Evolutionary conservation across 805 yeast genomes (phyloP).

Genomic region (Saturnispora dispora): DNA sequence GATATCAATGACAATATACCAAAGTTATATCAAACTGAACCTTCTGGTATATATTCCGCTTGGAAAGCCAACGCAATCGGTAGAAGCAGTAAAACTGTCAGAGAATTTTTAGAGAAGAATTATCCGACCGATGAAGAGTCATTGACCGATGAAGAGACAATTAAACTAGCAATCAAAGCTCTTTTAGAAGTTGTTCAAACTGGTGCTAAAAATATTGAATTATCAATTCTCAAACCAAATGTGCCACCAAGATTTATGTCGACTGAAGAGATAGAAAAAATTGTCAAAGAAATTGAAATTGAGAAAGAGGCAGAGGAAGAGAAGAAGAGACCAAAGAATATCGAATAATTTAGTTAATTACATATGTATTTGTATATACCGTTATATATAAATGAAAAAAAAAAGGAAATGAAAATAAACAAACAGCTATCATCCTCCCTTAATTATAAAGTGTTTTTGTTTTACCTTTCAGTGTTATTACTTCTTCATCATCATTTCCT

Average conservation of each 20-base stretch:
- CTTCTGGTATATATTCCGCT: constrained; percentile 92
- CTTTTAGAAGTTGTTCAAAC: constrained; percentile 95
- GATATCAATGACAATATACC: constrained; percentile 79
- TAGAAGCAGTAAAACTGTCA: constrained; percentile 86
- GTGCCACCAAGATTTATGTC: constrained; percentile 48
- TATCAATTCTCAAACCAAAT: constrained; percentile 74
- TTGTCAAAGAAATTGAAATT: constrained; percentile 75
- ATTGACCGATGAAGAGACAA: constrained; percentile 56
- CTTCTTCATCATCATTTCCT: constrained; percentile 11
- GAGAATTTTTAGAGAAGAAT: constrained; percentile 89
- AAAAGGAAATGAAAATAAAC: neutral
- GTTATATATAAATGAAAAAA: neutral
- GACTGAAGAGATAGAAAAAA: constrained; percentile 61
- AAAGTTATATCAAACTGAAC: constrained; percentile 88
- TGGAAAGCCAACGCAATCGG: constrained; percentile 99
- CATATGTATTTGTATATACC: neutral
- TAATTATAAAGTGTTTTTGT: constrained; percentile 16
- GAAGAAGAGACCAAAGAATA: constrained; percentile 45
- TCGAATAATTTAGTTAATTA: constrained; percentile 12
- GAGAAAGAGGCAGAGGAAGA: constrained; percentile 82
- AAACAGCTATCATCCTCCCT: neutral
- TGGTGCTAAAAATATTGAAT: constrained; percentile 93
- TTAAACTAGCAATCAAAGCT: constrained; percentile 75
- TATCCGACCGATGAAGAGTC: constrained; percentile 31
- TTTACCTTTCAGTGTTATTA: constrained; percentile 25